phyloP scores from a whole-genome alignment of 2,329 filamentous ascomycete species.

The Claviceps humidiphila region DNA sequence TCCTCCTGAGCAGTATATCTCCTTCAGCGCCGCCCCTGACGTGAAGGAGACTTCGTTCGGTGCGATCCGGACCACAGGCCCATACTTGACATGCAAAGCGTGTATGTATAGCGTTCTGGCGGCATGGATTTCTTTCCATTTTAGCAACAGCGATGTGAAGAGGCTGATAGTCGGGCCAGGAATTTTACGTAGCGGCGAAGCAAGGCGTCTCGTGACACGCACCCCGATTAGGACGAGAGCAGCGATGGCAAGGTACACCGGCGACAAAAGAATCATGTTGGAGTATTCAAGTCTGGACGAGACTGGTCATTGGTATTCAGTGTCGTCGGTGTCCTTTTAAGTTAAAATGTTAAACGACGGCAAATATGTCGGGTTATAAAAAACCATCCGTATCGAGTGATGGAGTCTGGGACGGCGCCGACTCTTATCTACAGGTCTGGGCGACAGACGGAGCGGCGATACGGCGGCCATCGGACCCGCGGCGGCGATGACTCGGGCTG shows the following conservation, averaged over 20 bases:
- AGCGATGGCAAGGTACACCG: conserved; percentile 14
- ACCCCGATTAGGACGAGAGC: conserved; percentile 13
- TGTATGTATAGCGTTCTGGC: conserved; percentile 43
- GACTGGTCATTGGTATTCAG: neutral
- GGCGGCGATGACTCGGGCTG: neutral
- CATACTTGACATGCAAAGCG: conserved; percentile 29
- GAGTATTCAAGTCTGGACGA: neutral
- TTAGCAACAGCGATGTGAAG: conserved; percentile 37
- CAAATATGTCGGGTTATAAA: neutral
- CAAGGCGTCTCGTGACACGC: conserved; percentile 15
- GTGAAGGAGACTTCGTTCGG: conserved; percentile 34
- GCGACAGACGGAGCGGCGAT: neutral
- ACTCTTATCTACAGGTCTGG: neutral
- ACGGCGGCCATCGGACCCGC: neutral
- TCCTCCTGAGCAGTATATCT: conserved; percentile 44
- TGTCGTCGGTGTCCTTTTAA: neutral
- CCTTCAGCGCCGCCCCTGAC: conserved; percentile 22
- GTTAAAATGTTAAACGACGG: neutral
- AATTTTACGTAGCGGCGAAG: conserved; percentile 24
- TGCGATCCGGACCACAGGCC: conserved; percentile 30
- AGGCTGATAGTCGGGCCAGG: conserved; percentile 36
- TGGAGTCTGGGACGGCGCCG: neutral
- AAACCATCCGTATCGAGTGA: neutral
- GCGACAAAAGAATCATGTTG: conserved; percentile 15
- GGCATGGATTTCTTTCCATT: conserved; percentile 42